Evolutionary conservation across 2,329 filamentous ascomycete species (phyloP), one percentile per base, ranked within the genome.

Genomic region (Calonectria naviculata): DNA sequence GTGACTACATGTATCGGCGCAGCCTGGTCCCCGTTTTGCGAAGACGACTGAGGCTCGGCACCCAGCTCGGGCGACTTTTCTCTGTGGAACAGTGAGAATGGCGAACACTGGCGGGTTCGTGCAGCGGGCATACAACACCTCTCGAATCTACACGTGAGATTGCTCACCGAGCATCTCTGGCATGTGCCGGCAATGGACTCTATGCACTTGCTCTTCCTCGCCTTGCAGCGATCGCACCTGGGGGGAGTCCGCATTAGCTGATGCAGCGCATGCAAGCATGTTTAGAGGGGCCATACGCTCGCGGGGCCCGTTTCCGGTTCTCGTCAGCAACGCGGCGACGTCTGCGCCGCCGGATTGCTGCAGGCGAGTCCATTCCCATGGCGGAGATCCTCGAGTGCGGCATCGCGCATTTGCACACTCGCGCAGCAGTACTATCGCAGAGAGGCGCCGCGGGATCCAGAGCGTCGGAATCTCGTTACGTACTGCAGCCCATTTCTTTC

Each of bases 161-260:
- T 77, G 31, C 72, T 75, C 47, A 74, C 60, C 13, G 73, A 72
- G 31, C 81, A 83, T 64, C 81, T 73, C 24, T 80, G 73, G 46
- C 80, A 83, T 15, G 69, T 69, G 0, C 79, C 81, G 1, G 74
- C 71, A 0, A 68, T 52, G 0, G 70, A 75, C 68, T 81, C 79
- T 36, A 83, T 78, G 47, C 82, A 83, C 66, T 79, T 81, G 64
- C 80, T 82, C 67, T 83, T 83, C 24, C 82, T 73, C 7, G 76
- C 73, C 67, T 83, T 83, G 67, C 82, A 83, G 24, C 76, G 78
- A 63, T 80, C 76, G 65, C 82, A 83, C 36, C 74, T 76, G 36
- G 10, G 9, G 9, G 2, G 4, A 31, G 31, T 10, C 2, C 26
- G 49, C 24, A 64, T 71, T 34, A 68, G 67, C 15, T 24, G 13